A percentile compares a stretch with the other conserved stretches of the same genome.
These are phyloP conservation scores for Trichoderma guizhouense DNA, from an alignment of 2,329 filamentous ascomycete species.

Conservation along the genomic window DNA sequence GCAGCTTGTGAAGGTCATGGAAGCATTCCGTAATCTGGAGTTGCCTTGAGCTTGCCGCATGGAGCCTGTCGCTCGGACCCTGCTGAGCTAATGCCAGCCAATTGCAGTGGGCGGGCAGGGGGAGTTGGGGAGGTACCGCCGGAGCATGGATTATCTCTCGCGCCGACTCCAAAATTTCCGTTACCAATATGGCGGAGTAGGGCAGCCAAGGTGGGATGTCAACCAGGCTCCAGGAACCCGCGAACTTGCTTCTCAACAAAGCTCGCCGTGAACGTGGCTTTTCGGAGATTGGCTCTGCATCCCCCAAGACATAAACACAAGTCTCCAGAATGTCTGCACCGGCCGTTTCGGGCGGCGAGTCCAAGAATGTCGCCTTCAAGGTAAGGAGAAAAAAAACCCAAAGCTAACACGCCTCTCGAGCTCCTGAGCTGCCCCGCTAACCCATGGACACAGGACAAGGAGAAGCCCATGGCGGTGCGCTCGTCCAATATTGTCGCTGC, in stretches of 20 bases:
- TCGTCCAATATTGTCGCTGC: conserved; percentile 96
- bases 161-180: conserved; percentile 41
- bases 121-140: conserved; percentile 24
- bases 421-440: conserved; percentile 40
- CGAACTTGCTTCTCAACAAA: conserved; percentile 28
- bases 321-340: conserved; percentile 48
- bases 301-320: conserved; percentile 27
- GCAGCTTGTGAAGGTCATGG: conserved; percentile 27
- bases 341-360: conserved; percentile 36
- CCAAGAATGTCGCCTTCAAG: conserved; percentile 55
- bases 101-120: conserved; percentile 11
- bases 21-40: conserved; percentile 41
- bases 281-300: conserved; percentile 25
- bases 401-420: conserved; percentile 28
- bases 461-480: conserved; percentile 97
- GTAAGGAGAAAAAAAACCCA: conserved; percentile 36
- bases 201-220: conserved; percentile 40
- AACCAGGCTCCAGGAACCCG: conserved; percentile 30
- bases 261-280: conserved; percentile 31
- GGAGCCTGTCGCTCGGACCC: conserved; percentile 25
- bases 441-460: conserved; percentile 64
- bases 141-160: conserved; percentile 40
- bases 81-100: conserved; percentile 26
- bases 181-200: conserved; percentile 35
- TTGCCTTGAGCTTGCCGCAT: conserved; percentile 40